Evolutionary conservation across 306 rosid genomes (phyloP).

Genomic region (Rubus parviflorus): DNA sequence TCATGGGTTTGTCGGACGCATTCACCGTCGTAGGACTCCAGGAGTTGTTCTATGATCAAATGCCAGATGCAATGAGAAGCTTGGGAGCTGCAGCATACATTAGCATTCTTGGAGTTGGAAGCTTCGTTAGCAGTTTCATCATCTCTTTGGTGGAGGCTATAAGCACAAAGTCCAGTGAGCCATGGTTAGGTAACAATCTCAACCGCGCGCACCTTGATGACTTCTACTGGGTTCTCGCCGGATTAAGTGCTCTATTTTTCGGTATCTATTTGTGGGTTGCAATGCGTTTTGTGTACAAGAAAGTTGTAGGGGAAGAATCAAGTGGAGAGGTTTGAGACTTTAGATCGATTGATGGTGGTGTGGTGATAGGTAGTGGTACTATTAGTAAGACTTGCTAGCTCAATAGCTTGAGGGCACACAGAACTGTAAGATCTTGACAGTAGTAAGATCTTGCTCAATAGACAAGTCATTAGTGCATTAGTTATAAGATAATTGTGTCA

Average conservation of each 20-base stretch:
- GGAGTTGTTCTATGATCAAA: conserved; percentile 65
- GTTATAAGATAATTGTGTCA: no score
- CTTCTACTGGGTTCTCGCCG: conserved; percentile 68
- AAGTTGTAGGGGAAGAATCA: conserved; percentile 30
- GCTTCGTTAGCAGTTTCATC: conserved; percentile 43
- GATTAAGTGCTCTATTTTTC: conserved; percentile 45
- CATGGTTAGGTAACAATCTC: conserved; percentile 59
- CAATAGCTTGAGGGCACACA: background rate
- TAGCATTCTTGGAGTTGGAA: conserved; percentile 59
- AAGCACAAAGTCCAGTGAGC: conserved; percentile 26
- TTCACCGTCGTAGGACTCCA: conserved; percentile 61
- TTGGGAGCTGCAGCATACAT: conserved; percentile 73
- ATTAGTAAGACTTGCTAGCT: background rate
- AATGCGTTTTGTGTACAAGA: conserved; percentile 51
- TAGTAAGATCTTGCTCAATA: no score
- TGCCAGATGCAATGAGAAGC: conserved; percentile 64
- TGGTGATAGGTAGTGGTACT: background rate
- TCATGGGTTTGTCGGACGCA: conserved; percentile 51
- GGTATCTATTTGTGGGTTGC: conserved; percentile 49
- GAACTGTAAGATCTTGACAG: no score
- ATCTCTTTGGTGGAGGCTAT: conserved; percentile 38
- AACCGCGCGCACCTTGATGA: conserved; percentile 67
- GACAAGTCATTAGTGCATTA: no score
- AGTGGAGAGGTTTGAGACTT: background rate
- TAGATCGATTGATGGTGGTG: background rate